These are phyloP conservation scores for Arthrobotrys megalospora DNA, from an alignment of 2,329 filamentous ascomycete species.

Conservation along the genomic window DNA sequence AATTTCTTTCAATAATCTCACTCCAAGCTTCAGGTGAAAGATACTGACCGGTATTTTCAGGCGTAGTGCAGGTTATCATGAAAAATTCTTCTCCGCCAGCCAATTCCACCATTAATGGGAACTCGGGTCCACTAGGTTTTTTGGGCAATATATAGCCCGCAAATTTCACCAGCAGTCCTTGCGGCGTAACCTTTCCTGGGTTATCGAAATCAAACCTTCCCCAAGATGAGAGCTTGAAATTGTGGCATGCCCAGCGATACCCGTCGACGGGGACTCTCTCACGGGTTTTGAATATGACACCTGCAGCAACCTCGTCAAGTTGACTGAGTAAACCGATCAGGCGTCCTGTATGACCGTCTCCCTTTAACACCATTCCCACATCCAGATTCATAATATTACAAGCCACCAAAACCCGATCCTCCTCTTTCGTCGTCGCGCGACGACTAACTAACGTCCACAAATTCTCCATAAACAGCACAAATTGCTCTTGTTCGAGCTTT, in stretches of 20 bases:
- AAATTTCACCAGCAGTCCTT: slow-evolving; percentile 46
- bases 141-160: slow-evolving; percentile 32
- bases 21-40: slow-evolving; percentile 36
- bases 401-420: slow-evolving; percentile 58
- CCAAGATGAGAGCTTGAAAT: slow-evolving; percentile 39
- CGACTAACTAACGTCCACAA: slow-evolving; percentile 44
- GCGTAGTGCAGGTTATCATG: slow-evolving; percentile 26
- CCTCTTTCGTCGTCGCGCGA: slow-evolving; percentile 58
- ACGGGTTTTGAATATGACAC: slow-evolving; percentile 39
- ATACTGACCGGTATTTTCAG: neutral
- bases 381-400: slow-evolving; percentile 53
- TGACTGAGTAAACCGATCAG: slow-evolving; percentile 41
- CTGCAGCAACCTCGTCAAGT: slow-evolving; percentile 50
- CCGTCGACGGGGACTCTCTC: slow-evolving; percentile 48
- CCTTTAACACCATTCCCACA: slow-evolving; percentile 48
- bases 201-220: slow-evolving; percentile 46
- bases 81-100: neutral
- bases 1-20: slow-evolving; percentile 27
- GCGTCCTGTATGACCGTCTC: slow-evolving; percentile 42
- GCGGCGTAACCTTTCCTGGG: slow-evolving; percentile 42
- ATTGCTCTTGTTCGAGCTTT: slow-evolving; percentile 16
- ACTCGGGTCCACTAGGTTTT: slow-evolving; percentile 25
- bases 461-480: slow-evolving; percentile 33
- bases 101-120: slow-evolving; percentile 31
- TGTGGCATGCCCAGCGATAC: slow-evolving; percentile 55